These are phyloP conservation scores for Cocos nucifera DNA, from an alignment of 176 grass and related monocot species.

Conservation along the genomic window DNA sequence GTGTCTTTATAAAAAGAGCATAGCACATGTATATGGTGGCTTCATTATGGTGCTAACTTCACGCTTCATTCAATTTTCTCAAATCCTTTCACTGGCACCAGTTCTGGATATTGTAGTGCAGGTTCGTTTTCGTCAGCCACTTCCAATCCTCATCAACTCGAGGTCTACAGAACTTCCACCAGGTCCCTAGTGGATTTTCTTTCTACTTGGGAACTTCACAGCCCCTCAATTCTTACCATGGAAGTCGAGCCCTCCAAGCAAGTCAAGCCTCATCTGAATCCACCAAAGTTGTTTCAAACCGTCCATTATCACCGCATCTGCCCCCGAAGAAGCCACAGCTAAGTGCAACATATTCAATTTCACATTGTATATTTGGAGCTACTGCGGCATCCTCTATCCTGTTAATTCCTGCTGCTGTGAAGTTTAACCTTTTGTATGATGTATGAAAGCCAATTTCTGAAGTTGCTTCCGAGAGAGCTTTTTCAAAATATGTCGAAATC, in stretches of 20 bases:
- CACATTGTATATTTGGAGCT: constrained; percentile 50
- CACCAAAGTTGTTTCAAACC: constrained; percentile 36
- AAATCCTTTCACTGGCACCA: constrained; percentile 26
- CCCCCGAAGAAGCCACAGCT: constrained; percentile 76
- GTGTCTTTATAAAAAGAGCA: too few species aligned
- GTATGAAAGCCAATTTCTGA: not conserved
- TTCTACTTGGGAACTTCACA: constrained; percentile 19
- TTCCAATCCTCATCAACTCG: constrained; percentile 24
- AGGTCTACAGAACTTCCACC: not conserved
- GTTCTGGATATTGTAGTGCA: not conserved
- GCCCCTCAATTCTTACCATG: not conserved
- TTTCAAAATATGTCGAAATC: too few species aligned
- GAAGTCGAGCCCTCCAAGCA: constrained; percentile 17
- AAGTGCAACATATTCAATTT: constrained; percentile 62
- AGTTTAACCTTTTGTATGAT: not conserved
- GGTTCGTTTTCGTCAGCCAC: not conserved
- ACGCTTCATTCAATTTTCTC: constrained; percentile 5
- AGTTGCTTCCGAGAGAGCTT: too few species aligned
- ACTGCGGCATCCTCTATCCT: constrained; percentile 41
- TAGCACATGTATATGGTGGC: too few species aligned
- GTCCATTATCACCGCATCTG: constrained; percentile 78
- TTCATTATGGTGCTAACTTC: too few species aligned
- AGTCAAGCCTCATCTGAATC: constrained; percentile 17
- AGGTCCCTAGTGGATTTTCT: constrained; percentile 4
- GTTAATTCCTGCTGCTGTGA: constrained; percentile 32